Evolutionary conservation across 768 basidiomycete species (phyloP), one percentile per base, ranked within the genome.

Genomic region (Thelephora aurantiotincta): DNA sequence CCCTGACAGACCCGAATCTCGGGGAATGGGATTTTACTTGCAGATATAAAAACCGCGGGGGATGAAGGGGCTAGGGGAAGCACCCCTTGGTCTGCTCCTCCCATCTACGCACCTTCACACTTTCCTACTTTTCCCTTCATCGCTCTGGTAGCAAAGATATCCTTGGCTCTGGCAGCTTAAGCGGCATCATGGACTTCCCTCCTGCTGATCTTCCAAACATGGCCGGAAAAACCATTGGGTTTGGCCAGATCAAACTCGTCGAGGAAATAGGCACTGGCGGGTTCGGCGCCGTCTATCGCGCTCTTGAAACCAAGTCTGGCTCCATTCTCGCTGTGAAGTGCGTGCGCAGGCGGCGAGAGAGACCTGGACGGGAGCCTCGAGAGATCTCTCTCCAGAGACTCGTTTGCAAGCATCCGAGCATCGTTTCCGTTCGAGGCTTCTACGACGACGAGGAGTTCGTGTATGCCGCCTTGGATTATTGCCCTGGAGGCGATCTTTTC

Each of bases 401-500:
- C 7, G 43, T 52, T 26, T 35, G 45, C 13, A 33, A 16, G n/a
- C 42, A 45, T 33, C 48, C 51, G 14, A 46, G 35, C 48, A 33
- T 54, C 37, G 43, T 54, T 38, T 44, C 42, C 46, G 14, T 52
- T 13, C 51, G 48, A 35, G 46, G 41, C 11, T 23, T 33, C 2
- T 46, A 36, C 38, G 46, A 50, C 20, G 46, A 47, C 44, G 45
- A 33, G 13, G 19, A 45, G n/a, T 48, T 38, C 46, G 14, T 54
- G 43, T 68, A 64, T 52, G 60, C 48, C 47, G 34, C 58, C 26
- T 38, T 58, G 9, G 52, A 58, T 20, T 54, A 52, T 41, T 43
- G 50, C 44, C 23, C 52, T 3, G 54, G 49, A 33, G 70, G 72
- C 18, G 71, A 73, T 51, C 60, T 75, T 43, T 70, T 70, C 50